phyloP scores from a whole-genome alignment of 352 stramenopile genomes.

The Blastocystis sp. region DNA sequence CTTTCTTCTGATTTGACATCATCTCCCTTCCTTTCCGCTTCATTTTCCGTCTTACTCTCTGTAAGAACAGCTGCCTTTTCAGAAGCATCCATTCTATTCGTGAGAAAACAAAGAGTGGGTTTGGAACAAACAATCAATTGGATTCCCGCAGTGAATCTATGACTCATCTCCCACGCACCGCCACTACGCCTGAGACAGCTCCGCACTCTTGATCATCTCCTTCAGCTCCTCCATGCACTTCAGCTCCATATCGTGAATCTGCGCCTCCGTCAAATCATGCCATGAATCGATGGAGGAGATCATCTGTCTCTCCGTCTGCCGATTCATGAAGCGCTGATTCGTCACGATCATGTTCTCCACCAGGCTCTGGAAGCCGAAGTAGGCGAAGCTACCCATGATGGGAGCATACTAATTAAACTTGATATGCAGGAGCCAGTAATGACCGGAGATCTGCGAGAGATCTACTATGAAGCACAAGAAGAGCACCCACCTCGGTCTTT shows the following conservation, averaged over 20 bases:
- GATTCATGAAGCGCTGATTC: slow-evolving; percentile 58
- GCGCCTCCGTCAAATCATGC: neutral
- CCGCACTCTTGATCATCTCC: neutral
- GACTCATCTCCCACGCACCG: neutral
- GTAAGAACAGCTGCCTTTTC: neutral
- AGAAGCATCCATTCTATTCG: neutral
- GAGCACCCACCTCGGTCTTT: neutral
- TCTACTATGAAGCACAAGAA: neutral
- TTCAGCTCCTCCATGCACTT: slow-evolving; percentile 35
- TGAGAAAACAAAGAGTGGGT: neutral
- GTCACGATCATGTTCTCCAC: slow-evolving; percentile 8
- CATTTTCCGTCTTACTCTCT: neutral
- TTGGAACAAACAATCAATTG: slow-evolving; percentile 14
- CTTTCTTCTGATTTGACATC: neutral
- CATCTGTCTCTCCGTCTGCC: slow-evolving; percentile 46
- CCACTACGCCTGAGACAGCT: neutral
- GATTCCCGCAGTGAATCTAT: neutral
- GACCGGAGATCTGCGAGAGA: neutral
- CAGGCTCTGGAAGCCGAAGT: slow-evolving; percentile 17
- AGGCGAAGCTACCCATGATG: neutral
- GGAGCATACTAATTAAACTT: neutral
- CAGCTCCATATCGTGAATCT: slow-evolving; percentile 14
- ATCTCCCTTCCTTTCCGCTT: neutral
- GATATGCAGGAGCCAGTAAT: slow-evolving; percentile 54
- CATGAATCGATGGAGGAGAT: slow-evolving; percentile 19